A percentile compares a stretch with the other conserved stretches of the same genome.
Conservation (phyloP, 176 grass and related monocot genomes). For the Typha latifolia region DNA sequence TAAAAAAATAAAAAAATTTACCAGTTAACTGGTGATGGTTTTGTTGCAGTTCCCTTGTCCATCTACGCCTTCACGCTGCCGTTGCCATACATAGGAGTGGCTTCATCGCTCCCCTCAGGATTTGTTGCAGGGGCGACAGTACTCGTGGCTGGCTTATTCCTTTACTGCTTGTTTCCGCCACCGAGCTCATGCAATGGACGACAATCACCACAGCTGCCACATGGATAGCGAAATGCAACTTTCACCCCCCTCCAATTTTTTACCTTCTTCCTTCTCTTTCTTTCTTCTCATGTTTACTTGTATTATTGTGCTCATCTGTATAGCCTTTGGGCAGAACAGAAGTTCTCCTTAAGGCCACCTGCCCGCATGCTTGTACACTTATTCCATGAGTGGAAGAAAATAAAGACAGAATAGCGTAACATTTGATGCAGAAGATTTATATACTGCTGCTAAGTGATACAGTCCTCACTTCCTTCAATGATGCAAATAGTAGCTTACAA, state of each 20-base stretch:
- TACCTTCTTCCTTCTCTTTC: slow-evolving; percentile 2
- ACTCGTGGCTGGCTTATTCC: slow-evolving; percentile 53
- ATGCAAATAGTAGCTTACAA: no score
- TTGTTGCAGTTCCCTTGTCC: slow-evolving; percentile 80
- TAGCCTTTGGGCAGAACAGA: slow-evolving; percentile 30
- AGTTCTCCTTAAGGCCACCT: slow-evolving; percentile 36
- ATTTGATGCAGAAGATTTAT: slow-evolving; percentile 11
- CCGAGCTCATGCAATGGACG: slow-evolving; percentile 3
- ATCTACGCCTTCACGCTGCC: slow-evolving; percentile 97
- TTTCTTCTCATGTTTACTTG: slow-evolving; percentile 9
- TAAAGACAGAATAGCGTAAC: slow-evolving; percentile 1
- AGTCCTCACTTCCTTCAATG: no score
- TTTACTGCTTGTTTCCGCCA: slow-evolving; percentile 52
- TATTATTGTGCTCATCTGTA: neutral
- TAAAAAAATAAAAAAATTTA: neutral
- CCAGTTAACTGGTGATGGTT: slow-evolving; percentile 5
- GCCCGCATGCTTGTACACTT: slow-evolving; percentile 13
- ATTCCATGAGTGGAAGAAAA: slow-evolving; percentile 17
- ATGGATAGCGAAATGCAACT: slow-evolving; percentile 10
- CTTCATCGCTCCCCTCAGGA: slow-evolving; percentile 66
- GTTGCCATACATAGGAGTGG: slow-evolving; percentile 76
- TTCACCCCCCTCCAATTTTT: slow-evolving; percentile 5
- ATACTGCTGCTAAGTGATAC: no score
- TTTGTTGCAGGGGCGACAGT: slow-evolving; percentile 67
- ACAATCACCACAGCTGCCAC: neutral